These are phyloP conservation scores for Knoxia roxburghii DNA, from an alignment of 257 asterid genomes.

Conservation along the genomic window DNA sequence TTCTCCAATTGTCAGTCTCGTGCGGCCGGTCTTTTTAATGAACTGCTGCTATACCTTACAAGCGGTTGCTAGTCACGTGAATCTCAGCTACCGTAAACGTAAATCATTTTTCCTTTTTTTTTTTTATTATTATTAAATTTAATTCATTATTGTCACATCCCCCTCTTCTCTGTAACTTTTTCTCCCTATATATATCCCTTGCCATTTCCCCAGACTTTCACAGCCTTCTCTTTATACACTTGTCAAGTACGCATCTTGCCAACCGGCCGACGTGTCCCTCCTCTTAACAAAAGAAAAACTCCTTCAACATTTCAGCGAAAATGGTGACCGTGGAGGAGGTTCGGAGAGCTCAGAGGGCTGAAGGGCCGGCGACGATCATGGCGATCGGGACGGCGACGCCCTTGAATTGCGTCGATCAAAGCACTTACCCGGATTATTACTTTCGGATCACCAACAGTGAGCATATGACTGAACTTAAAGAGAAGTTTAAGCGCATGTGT, in stretches of 20 bases:
- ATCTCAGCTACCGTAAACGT: neutral
- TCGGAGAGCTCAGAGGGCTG: slow-evolving; percentile 59
- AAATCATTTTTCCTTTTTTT: too few relatives aligned
- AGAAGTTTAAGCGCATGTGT: slow-evolving; percentile 78
- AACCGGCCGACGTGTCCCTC: too few relatives aligned
- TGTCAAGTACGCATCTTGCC: too few relatives aligned
- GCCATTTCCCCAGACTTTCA: neutral
- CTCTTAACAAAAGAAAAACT: too few relatives aligned
- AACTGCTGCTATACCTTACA: neutral
- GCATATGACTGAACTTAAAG: slow-evolving; percentile 54
- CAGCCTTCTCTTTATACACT: too few relatives aligned
- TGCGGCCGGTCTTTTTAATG: neutral
- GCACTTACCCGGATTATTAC: slow-evolving; percentile 59
- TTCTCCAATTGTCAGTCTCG: neutral
- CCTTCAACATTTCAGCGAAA: too few relatives aligned
- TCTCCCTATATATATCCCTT: neutral
- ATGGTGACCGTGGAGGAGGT: slow-evolving; percentile 70
- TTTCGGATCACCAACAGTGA: slow-evolving; percentile 73
- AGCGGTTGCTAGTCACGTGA: neutral
- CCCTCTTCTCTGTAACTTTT: too few relatives aligned
- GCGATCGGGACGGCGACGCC: slow-evolving; percentile 78
- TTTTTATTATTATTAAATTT: too few relatives aligned
- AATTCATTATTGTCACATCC: neutral
- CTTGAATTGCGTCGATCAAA: slow-evolving; percentile 59
- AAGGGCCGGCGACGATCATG: slow-evolving; percentile 70